Percentiles rank a stretch among this genome's conserved stretches.
Conservation (phyloP, 768 basidiomycete genomes). For the Flagelloscypha sp. region DNA sequence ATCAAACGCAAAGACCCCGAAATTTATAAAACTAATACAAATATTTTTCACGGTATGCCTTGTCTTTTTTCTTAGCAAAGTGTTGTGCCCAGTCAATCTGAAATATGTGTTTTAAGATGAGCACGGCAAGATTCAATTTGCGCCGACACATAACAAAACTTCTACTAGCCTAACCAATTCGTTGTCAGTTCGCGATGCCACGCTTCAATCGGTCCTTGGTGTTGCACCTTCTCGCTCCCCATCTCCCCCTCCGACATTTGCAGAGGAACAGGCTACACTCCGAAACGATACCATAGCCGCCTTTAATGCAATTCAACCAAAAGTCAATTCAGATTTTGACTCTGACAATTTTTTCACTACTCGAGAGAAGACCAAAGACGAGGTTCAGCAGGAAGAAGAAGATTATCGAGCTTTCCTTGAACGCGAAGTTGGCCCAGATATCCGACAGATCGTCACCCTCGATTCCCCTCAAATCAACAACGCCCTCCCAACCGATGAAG, state of each 20-base stretch:
- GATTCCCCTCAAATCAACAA: conserved; percentile 21
- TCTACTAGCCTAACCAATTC: too few relatives aligned
- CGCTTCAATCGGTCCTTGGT: conserved; percentile 53
- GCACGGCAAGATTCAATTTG: too few relatives aligned
- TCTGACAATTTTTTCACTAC: conserved; percentile 66
- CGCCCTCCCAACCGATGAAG: conserved; percentile 2
- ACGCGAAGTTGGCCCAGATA: conserved; percentile 71
- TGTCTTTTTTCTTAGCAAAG: not conserved
- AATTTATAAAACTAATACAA: conserved; percentile 66
- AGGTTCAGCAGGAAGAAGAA: conserved; percentile 69
- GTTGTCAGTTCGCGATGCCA: conserved; percentile 66
- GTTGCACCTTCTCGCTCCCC: conserved; percentile 43
- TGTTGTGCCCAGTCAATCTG: too few relatives aligned
- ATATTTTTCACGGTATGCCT: conserved; percentile 72
- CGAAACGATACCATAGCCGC: conserved; percentile 79
- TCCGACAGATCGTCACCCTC: conserved; percentile 59
- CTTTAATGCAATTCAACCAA: conserved; percentile 48
- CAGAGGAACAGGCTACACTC: conserved; percentile 67
- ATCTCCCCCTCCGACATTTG: conserved; percentile 60
- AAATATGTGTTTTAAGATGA: too few relatives aligned
- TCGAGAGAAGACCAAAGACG: conserved; percentile 71
- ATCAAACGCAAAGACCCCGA: conserved; percentile 77
- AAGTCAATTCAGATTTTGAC: conserved; percentile 33
- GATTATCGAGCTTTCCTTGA: conserved; percentile 80
- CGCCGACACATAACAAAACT: too few relatives aligned